Conservation (phyloP, 768 basidiomycete genomes). For the Mrakia blollopis region DNA sequence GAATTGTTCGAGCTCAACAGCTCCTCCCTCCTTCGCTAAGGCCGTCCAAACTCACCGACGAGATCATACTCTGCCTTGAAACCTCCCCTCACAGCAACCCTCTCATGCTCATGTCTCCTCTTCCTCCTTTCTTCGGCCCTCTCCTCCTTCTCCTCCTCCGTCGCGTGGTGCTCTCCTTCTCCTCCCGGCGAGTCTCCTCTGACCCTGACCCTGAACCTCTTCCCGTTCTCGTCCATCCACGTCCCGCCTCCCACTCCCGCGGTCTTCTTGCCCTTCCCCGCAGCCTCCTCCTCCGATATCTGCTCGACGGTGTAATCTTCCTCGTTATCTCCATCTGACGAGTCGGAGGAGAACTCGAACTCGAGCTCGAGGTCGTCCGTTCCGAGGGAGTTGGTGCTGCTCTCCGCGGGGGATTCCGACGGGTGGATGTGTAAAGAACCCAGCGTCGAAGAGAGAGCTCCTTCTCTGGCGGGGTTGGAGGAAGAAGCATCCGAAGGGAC, state of each 20-base stretch:
- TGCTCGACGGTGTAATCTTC: background rate
- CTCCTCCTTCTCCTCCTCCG: constrained; percentile 19
- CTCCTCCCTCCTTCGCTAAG: no score
- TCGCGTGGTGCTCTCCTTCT: constrained; percentile 35
- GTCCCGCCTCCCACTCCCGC: constrained; percentile 12
- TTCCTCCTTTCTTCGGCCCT: constrained; percentile 19
- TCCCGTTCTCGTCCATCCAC: constrained; percentile 30
- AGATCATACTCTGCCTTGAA: constrained; percentile 48
- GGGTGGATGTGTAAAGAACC: constrained; percentile 10
- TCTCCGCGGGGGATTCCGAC: constrained; percentile 21
- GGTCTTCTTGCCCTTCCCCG: background rate
- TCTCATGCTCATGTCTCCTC: constrained; percentile 19
- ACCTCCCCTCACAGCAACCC: constrained; percentile 31
- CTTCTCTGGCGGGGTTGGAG: background rate
- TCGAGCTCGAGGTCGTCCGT: constrained; percentile 26
- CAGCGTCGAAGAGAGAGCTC: background rate
- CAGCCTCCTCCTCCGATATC: background rate
- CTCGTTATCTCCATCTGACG: constrained; percentile 5
- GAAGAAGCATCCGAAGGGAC: background rate
- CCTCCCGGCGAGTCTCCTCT: constrained; percentile 31
- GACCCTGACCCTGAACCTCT: constrained; percentile 28
- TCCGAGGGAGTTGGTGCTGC: background rate
- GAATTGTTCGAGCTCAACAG: background rate
- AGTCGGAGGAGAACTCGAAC: constrained; percentile 32
- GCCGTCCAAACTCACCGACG: constrained; percentile 39